These are phyloP conservation scores for Nothopassalora personata DNA, from an alignment of 2,329 filamentous ascomycete genomes.

Conservation along the genomic window DNA sequence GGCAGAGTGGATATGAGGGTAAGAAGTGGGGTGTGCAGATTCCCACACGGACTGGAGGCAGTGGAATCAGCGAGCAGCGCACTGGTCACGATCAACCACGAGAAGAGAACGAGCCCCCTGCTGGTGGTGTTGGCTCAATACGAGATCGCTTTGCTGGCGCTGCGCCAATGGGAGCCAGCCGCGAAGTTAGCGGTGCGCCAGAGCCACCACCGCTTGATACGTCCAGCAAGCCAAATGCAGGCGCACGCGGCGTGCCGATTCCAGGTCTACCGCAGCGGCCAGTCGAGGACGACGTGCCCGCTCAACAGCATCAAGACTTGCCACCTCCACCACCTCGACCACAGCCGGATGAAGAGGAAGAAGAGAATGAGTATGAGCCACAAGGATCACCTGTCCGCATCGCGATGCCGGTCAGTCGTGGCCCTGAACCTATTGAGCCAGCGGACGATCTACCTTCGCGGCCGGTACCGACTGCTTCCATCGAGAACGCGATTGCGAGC, in stretches of 20 bases:
- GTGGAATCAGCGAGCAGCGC: slow-evolving; percentile 54
- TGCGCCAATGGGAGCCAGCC: slow-evolving; percentile 60
- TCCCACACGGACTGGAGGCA: slow-evolving; percentile 64
- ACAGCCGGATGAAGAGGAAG: slow-evolving; percentile 29
- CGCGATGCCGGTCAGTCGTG: slow-evolving; percentile 75
- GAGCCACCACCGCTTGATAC: slow-evolving; percentile 60
- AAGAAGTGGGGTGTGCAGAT: slow-evolving; percentile 87
- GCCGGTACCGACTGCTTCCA: slow-evolving; percentile 58
- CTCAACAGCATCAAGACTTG: slow-evolving; percentile 48
- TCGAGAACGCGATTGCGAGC: slow-evolving; percentile 57
- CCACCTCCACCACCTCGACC: slow-evolving; percentile 41
- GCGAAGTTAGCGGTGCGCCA: slow-evolving; percentile 37
- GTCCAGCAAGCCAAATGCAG: slow-evolving; percentile 62
- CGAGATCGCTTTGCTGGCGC: slow-evolving; percentile 77
- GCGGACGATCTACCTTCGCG: slow-evolving; percentile 45
- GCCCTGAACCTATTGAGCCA: slow-evolving; percentile 50
- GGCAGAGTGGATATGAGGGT: slow-evolving; percentile 87
- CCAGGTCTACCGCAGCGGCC: slow-evolving; percentile 67
- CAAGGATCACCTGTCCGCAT: slow-evolving; percentile 72
- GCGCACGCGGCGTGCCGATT: slow-evolving; percentile 63
- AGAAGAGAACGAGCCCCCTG: slow-evolving; percentile 47
- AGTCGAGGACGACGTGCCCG: slow-evolving; percentile 46
- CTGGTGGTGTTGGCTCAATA: slow-evolving; percentile 66
- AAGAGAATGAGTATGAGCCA: slow-evolving; percentile 40
- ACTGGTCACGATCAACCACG: slow-evolving; percentile 53